These are phyloP conservation scores for Phanerochaete carnosa DNA, from an alignment of 768 basidiomycete species.

Conservation along the genomic window DNA sequence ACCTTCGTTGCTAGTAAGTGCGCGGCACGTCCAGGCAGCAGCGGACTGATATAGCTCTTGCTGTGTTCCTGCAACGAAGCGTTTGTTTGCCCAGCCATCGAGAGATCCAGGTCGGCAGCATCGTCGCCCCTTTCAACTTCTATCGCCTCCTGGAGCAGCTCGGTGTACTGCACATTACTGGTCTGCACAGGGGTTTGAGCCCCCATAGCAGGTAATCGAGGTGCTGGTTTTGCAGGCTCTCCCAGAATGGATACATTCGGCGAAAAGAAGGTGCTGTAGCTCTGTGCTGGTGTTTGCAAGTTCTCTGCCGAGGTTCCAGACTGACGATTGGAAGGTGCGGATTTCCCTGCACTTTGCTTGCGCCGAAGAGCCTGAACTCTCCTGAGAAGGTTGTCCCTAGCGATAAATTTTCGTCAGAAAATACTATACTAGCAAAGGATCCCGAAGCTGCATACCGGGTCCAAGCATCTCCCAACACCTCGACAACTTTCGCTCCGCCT, in stretches of 20 bases:
- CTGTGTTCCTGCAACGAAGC: background rate
- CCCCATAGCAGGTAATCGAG: background rate
- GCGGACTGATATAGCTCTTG: constrained; percentile 1
- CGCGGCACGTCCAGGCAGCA: constrained; percentile 16
- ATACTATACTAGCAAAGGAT: background rate
- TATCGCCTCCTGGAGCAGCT: constrained; percentile 55
- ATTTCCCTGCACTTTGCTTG: constrained; percentile 55
- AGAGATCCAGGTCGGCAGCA: background rate
- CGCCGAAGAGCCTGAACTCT: constrained; percentile 54
- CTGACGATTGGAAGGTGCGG: constrained; percentile 47
- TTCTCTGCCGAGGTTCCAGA: constrained; percentile 33
- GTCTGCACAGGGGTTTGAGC: background rate
- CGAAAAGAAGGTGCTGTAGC: constrained; percentile 9
- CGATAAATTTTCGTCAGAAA: constrained; percentile 2
- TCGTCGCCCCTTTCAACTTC: constrained; percentile 21
- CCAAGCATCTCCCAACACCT: constrained; percentile 51
- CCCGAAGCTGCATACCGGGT: constrained; percentile 43
- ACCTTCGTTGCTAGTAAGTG: constrained; percentile 46
- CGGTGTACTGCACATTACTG: constrained; percentile 45
- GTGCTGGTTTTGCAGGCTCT: constrained; percentile 19
- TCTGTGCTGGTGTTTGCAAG: constrained; percentile 43
- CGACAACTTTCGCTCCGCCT: constrained; percentile 41
- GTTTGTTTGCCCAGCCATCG: too few species aligned
- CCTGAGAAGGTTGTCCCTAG: constrained; percentile 48
- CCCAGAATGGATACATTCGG: constrained; percentile 9